Evolutionary conservation across 108 stramenopile species (phyloP).

Genomic region (Schizochytrium sp.): DNA sequence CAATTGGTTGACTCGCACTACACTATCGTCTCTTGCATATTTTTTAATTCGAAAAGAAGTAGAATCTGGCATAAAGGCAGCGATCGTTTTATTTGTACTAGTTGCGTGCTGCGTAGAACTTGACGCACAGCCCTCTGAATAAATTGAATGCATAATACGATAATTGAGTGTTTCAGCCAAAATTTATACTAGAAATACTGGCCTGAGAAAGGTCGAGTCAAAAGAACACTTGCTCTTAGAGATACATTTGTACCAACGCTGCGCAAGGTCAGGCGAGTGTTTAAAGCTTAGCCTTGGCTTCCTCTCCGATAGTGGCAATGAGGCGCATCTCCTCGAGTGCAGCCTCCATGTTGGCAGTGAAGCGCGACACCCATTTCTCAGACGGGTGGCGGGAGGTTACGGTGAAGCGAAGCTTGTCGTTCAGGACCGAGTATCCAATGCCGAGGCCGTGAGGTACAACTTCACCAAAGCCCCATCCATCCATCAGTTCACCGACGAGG

Average conservation of each 20-base stretch:
- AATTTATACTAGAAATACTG: too few relatives aligned
- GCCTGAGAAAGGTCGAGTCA: too few relatives aligned
- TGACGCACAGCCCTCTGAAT: too few relatives aligned
- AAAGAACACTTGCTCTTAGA: too few relatives aligned
- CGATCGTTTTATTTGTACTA: too few relatives aligned
- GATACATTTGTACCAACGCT: background rate
- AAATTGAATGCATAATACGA: too few relatives aligned
- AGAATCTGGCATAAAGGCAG: too few relatives aligned
- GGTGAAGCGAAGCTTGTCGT: constrained; percentile 65
- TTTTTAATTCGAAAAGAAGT: too few relatives aligned
- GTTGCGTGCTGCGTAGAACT: too few relatives aligned
- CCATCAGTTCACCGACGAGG: constrained; percentile 69
- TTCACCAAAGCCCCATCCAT: constrained; percentile 73
- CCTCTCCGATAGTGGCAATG: background rate
- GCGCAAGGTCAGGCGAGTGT: background rate
- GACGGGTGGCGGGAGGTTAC: constrained; percentile 66
- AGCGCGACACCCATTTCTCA: constrained; percentile 64
- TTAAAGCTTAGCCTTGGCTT: background rate
- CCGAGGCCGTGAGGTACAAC: constrained; percentile 72
- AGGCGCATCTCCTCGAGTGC: constrained; percentile 66
- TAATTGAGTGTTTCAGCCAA: too few relatives aligned
- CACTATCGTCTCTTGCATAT: too few relatives aligned
- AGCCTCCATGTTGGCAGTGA: constrained; percentile 67
- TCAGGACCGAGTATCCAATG: constrained; percentile 71
- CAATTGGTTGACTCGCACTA: too few relatives aligned